phyloP scores from a whole-genome alignment of 2,329 filamentous ascomycete genomes.

The Colletotrichum paranaense region DNA sequence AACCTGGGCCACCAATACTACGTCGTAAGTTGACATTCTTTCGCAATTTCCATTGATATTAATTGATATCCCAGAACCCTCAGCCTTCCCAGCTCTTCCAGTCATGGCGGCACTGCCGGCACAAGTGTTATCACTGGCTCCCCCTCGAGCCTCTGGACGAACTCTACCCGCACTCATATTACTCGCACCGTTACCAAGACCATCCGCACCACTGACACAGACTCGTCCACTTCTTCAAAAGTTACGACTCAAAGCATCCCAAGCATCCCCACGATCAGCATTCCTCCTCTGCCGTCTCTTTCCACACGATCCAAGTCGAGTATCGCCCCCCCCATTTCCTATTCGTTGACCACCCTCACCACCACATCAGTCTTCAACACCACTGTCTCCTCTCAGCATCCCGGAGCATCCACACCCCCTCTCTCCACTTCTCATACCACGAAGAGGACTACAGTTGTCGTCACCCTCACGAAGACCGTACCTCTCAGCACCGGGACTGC shows the following conservation, averaged over 20 bases:
- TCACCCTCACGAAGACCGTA: slow-evolving; percentile 13
- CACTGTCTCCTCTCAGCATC: slow-evolving; percentile 20
- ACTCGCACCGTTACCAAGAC: neutral
- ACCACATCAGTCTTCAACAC: slow-evolving; percentile 14
- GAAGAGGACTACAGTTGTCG: slow-evolving; percentile 14
- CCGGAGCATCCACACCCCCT: neutral
- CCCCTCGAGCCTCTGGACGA: slow-evolving; percentile 17
- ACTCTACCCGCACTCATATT: slow-evolving; percentile 1
- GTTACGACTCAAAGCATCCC: slow-evolving; percentile 15
- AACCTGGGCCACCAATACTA: slow-evolving; percentile 3
- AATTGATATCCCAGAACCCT: neutral
- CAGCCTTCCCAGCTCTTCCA: neutral
- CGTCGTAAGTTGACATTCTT: neutral
- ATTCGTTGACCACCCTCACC: slow-evolving; percentile 22
- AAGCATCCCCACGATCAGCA: neutral
- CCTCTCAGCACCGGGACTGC: slow-evolving; percentile 13
- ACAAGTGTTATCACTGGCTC: neutral
- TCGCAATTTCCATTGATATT: neutral
- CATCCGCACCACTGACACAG: neutral
- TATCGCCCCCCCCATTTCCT: neutral
- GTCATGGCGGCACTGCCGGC: slow-evolving; percentile 15
- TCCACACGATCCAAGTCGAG: neutral
- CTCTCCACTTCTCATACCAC: slow-evolving; percentile 2
- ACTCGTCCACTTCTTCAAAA: neutral
- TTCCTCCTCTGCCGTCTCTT: neutral